Evolutionary conservation across 768 basidiomycete genomes (phyloP).

Genomic region (Lactarius vividus): DNA sequence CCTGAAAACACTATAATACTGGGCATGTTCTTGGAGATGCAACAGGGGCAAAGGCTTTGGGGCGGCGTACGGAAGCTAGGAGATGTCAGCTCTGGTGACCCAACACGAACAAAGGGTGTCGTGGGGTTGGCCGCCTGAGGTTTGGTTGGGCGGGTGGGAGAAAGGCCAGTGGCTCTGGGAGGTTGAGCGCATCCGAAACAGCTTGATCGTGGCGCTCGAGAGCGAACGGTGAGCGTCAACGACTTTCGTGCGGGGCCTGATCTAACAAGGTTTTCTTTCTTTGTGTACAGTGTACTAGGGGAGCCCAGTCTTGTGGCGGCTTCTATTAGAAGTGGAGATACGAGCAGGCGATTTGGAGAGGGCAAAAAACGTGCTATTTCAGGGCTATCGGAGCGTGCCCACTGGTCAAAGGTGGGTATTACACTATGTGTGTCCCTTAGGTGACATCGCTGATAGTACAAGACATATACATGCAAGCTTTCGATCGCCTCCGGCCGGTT

Average conservation of each 20-base stretch:
- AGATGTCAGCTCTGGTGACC: constrained; percentile 43
- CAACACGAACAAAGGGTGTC: constrained; percentile 51
- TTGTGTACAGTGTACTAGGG: constrained; percentile 52
- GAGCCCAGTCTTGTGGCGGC: constrained; percentile 67
- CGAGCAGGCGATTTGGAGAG: constrained; percentile 51
- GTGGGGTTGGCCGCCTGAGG: constrained; percentile 59
- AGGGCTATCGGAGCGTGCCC: constrained; percentile 76
- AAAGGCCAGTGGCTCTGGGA: constrained; percentile 67
- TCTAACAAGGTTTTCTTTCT: not conserved
- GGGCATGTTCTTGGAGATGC: constrained; percentile 71
- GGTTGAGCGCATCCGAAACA: constrained; percentile 64
- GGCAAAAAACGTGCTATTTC: constrained; percentile 72
- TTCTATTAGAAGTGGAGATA: constrained; percentile 78
- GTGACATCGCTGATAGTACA: constrained; percentile 22
- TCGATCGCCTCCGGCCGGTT: constrained; percentile 61
- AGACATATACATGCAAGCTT: constrained; percentile 75
- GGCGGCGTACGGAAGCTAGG: constrained; percentile 60
- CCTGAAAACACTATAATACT: constrained; percentile 70
- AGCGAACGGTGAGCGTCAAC: constrained; percentile 55
- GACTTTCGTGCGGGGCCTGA: not conserved
- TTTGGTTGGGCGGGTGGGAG: constrained; percentile 83
- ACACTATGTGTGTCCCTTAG: not conserved
- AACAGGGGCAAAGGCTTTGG: constrained; percentile 78
- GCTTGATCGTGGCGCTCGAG: constrained; percentile 59
- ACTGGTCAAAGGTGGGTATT: constrained; percentile 59